A percentile compares a stretch with the other conserved stretches of the same genome.
phyloP scores from a whole-genome alignment of 495 filamentous ascomycete species.

The Xylaria acuta region DNA sequence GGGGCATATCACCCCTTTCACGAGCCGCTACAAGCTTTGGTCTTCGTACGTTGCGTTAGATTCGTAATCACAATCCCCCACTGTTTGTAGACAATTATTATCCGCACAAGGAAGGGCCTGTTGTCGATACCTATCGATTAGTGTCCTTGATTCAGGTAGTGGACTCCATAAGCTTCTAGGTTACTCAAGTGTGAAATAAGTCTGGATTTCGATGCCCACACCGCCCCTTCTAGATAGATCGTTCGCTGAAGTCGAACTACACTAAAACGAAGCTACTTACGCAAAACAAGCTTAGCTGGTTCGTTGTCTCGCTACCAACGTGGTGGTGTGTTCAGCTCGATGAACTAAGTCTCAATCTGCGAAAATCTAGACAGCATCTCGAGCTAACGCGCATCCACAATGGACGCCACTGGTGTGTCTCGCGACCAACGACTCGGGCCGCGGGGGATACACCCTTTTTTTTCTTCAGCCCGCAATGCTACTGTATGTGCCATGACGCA shows the following conservation, averaged over 20 bases:
- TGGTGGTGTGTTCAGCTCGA: constrained; percentile 4
- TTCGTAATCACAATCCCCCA: neutral
- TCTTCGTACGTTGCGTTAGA: neutral
- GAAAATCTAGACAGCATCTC: constrained; percentile 2
- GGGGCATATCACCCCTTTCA: neutral
- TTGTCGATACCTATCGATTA: neutral
- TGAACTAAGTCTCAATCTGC: neutral
- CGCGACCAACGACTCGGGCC: constrained; percentile 6
- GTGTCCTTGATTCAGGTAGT: neutral
- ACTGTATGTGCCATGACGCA: neutral
- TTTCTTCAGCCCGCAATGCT: constrained; percentile 1
- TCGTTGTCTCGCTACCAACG: constrained; percentile 8
- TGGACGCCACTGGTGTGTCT: neutral
- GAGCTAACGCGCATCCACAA: neutral
- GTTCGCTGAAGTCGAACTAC: neutral
- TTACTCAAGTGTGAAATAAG: neutral
- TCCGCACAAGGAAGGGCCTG: neutral
- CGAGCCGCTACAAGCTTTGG: neutral
- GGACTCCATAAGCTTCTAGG: neutral
- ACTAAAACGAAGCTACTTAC: neutral
- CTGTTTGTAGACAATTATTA: neutral
- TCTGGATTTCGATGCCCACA: neutral
- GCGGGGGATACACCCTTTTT: neutral
- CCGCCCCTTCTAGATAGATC: neutral
- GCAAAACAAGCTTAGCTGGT: neutral